Conservation (phyloP, 176 grass and related monocot genomes). For the Typha latifolia region DNA sequence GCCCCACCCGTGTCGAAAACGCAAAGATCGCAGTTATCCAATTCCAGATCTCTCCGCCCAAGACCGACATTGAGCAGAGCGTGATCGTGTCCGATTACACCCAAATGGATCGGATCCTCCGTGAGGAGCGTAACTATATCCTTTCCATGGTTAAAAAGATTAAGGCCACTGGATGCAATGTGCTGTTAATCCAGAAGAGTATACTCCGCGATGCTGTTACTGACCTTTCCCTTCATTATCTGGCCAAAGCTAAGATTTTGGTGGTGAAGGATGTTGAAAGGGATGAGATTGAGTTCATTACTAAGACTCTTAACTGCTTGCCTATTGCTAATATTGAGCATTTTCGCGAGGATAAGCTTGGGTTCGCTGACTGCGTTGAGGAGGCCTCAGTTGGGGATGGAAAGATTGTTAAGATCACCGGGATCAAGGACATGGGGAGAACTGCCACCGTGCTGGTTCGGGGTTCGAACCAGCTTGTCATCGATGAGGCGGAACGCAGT, state of each 20-base stretch:
- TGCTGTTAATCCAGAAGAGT: slow-evolving; percentile 88
- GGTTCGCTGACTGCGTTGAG: slow-evolving; percentile 68
- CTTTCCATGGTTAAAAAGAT: slow-evolving; percentile 95
- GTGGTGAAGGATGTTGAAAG: slow-evolving; percentile 90
- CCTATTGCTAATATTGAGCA: slow-evolving; percentile 96
- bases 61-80: slow-evolving; percentile 94
- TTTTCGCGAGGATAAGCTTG: slow-evolving; percentile 81
- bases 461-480: slow-evolving; percentile 77
- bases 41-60: slow-evolving; percentile 87
- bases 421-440: slow-evolving; percentile 78
- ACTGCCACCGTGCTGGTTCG: slow-evolving; percentile 73
- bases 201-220: slow-evolving; percentile 86
- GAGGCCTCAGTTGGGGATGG: slow-evolving; percentile 78
- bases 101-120: slow-evolving; percentile 91
- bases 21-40: slow-evolving; percentile 96
- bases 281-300: slow-evolving; percentile 96
- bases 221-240: slow-evolving; percentile 82
- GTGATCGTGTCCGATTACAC: slow-evolving; percentile 85
- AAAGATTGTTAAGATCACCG: slow-evolving; percentile 73
- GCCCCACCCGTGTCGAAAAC: slow-evolving; percentile 54
- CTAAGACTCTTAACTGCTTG: slow-evolving; percentile 83
- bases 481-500: slow-evolving; percentile 91
- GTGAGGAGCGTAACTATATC: slow-evolving; percentile 86
- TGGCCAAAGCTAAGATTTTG: slow-evolving; percentile 81
- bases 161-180: slow-evolving; percentile 72